Conservation (phyloP, 2,329 filamentous ascomycete genomes). For the Venturia oleaginea region DNA sequence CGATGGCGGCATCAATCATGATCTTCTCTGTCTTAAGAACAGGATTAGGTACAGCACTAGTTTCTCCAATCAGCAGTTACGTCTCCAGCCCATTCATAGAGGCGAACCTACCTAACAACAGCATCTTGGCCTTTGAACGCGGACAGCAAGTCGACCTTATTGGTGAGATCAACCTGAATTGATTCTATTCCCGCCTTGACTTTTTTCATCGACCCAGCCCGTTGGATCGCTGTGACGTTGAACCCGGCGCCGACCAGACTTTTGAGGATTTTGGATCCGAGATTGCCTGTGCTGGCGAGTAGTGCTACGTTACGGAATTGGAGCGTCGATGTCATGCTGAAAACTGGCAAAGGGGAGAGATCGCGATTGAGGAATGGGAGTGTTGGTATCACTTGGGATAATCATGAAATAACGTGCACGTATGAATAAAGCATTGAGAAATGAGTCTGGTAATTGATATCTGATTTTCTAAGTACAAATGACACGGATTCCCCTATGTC, state of each 20-base stretch:
- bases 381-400: too few species aligned
- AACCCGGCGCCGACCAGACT: constrained; percentile 2
- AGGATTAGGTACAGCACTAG: constrained; percentile 7
- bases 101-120: constrained; percentile 5
- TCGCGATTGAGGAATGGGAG: too few species aligned
- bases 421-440: too few species aligned
- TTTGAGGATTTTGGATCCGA: constrained; percentile 12
- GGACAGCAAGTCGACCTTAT: constrained; percentile 5
- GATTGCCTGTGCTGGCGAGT: constrained; percentile 9
- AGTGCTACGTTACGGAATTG: constrained; percentile 3
- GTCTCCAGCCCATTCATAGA: too few species aligned
- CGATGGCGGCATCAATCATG: constrained; percentile 27
- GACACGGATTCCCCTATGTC: too few species aligned
- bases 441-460: too few species aligned
- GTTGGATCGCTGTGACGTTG: constrained; percentile 10
- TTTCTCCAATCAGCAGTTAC: too few species aligned
- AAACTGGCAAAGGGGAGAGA: too few species aligned
- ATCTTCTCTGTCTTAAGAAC: constrained; percentile 12
- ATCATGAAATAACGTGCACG: too few species aligned
- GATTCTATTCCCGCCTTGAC: background rate
- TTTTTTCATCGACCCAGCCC: background rate
- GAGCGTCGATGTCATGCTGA: background rate
- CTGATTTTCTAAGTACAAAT: too few species aligned
- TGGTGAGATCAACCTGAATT: constrained; percentile 6
- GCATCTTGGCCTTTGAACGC: constrained; percentile 11